Evolutionary conservation across 768 basidiomycete genomes (phyloP), one percentile per base, ranked within the genome.

Genomic region (Phaeotremella fagi): DNA sequence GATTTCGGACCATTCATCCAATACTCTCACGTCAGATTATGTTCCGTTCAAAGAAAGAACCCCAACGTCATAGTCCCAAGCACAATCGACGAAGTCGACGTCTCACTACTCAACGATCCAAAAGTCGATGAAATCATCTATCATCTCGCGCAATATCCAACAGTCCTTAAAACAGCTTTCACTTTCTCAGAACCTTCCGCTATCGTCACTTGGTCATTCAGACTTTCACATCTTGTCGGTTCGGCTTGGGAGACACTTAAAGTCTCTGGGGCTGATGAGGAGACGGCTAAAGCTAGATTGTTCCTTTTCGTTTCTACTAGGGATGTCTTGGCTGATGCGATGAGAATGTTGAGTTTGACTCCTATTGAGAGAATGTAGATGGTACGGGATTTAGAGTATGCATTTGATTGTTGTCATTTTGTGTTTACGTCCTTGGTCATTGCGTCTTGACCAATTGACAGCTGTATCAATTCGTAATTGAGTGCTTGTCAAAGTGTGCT

Each of bases 21-120:
- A 78, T 97, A 97, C 73, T 89, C 90, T 0, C 92, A 95, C 76
- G 91, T 91, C 63, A 88, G 92, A 18, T 79, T 97, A 26, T 82
- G 86, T 5, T 95, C 91, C 1, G 85, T 97, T 69, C 83, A 83
- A 61, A 88, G 91, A 52, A 92, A 94, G 76, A 91, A 92, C 75
- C 88, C 89, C 1, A 81, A 87, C 53, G 83, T 92, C 26, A 76
- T 88, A 35, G 85, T 90, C 18, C 83, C 82, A 11, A 58, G 67
- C 3, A 72, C 74, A 25, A 29, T 72, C 26, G 45, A 68, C n/a
- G 74, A 83, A 58, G 85, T 94, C 72, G 77, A 85, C 64, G 82
- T 82, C 6, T 75, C 78, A 1, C 78, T 82, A n/a, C 83, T 95
- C 48, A 77, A 79, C 6, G 80, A 85, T 50, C 84, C 85, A 16